These are phyloP conservation scores for Cystofilobasidium macerans DNA, from an alignment of 768 basidiomycete genomes.

Conservation along the genomic window DNA sequence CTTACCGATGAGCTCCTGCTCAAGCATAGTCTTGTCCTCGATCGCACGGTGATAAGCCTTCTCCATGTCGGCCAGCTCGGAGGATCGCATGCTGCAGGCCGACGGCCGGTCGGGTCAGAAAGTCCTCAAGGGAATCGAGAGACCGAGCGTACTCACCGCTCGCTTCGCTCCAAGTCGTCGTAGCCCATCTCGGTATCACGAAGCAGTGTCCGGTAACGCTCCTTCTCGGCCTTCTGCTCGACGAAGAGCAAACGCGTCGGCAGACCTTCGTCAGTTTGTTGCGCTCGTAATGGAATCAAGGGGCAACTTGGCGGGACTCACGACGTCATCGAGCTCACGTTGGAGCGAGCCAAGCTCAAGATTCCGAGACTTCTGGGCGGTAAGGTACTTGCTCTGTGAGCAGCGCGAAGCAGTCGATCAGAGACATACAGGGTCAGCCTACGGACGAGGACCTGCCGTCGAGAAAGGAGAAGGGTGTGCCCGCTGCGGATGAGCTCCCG, in stretches of 20 bases:
- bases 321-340: slow-evolving; percentile 71
- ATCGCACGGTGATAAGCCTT: slow-evolving; percentile 76
- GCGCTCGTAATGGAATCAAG: not conserved
- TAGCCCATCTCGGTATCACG: slow-evolving; percentile 39
- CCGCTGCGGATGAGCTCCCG: not conserved
- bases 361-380: slow-evolving; percentile 51
- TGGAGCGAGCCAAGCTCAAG: slow-evolving; percentile 82
- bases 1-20: slow-evolving; percentile 87
- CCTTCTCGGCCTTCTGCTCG: slow-evolving; percentile 54
- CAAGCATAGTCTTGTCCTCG: slow-evolving; percentile 93
- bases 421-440: slow-evolving; percentile 40
- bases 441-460: slow-evolving; percentile 8
- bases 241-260: slow-evolving; percentile 32
- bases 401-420: slow-evolving; percentile 58
- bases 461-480: too few species aligned
- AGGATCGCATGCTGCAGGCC: slow-evolving; percentile 28
- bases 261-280: too few species aligned
- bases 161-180: slow-evolving; percentile 90
- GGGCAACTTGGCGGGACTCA: slow-evolving; percentile 45
- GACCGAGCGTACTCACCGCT: slow-evolving; percentile 44
- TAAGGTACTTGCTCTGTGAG: slow-evolving; percentile 37
- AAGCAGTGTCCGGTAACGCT: slow-evolving; percentile 35
- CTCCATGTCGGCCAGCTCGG: slow-evolving; percentile 49
- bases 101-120: not conserved
- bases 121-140: not conserved